Evolutionary conservation across 169 alveolate genomes (phyloP).

Genomic region (Plasmodium adleri): DNA sequence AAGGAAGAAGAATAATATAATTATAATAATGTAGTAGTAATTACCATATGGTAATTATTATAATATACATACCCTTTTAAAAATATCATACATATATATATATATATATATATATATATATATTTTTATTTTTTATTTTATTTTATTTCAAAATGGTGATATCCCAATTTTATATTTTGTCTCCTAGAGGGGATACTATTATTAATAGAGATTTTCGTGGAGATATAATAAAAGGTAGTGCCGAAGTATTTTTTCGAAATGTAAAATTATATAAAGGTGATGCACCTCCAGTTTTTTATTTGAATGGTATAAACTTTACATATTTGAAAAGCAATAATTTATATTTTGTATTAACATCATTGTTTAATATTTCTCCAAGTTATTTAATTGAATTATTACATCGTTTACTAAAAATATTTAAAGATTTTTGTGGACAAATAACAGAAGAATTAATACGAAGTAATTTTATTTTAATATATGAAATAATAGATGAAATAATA

Average conservation of each 20-base stretch:
- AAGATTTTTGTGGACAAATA: constrained; percentile 98
- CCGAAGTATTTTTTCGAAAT: constrained; percentile 94
- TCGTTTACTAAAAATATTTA: constrained; percentile 89
- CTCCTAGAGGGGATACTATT: constrained; percentile 96
- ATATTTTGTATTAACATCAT: constrained; percentile 94
- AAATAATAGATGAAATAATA: constrained; percentile 95
- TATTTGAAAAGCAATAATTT: constrained; percentile 89
- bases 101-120: too few species aligned
- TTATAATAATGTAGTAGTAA: too few species aligned
- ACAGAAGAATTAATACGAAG: constrained; percentile 97
- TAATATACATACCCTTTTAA: too few species aligned
- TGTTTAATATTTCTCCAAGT: constrained; percentile 94
- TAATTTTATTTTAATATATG: constrained; percentile 97
- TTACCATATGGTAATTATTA: too few species aligned
- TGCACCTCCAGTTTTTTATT: constrained; percentile 83
- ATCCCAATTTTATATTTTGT: constrained; percentile 92
- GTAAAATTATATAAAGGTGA: constrained; percentile 91
- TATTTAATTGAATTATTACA: constrained; percentile 91
- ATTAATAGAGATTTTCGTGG: constrained; percentile 93
- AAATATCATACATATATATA: too few species aligned
- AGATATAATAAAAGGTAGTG: constrained; percentile 90
- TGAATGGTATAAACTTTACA: constrained; percentile 92
- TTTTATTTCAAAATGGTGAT: constrained; percentile 81
- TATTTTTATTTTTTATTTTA: too few species aligned
- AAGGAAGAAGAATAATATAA: too few species aligned